Percentiles rank a stretch among this genome's conserved stretches.
Conservation (phyloP, 768 basidiomycete species). For the Leccinum longicurvipes region DNA sequence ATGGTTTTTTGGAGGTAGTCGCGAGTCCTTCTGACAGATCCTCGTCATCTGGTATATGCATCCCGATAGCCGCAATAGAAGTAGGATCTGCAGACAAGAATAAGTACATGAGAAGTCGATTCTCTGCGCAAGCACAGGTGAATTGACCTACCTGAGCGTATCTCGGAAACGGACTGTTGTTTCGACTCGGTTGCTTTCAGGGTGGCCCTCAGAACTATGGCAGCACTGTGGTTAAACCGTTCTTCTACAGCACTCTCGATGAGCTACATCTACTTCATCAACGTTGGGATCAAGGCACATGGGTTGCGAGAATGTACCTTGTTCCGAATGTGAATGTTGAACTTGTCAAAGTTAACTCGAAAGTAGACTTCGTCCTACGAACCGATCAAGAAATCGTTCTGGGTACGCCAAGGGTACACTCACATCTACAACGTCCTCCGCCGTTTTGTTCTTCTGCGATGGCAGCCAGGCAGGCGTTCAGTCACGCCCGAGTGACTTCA, state of each 20-base stretch:
- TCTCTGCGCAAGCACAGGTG: neutral
- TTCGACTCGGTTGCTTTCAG: constrained; percentile 66
- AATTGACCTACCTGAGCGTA: constrained; percentile 53
- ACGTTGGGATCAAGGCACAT: neutral
- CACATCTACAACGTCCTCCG: constrained; percentile 65
- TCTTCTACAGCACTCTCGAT: constrained; percentile 73
- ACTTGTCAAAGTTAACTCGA: constrained; percentile 85
- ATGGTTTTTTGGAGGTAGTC: constrained; percentile 49
- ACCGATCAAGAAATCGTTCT: neutral
- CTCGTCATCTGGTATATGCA: constrained; percentile 61
- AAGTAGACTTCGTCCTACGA: constrained; percentile 69
- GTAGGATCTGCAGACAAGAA: constrained; percentile 73
- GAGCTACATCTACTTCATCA: constrained; percentile 46
- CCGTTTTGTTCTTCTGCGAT: constrained; percentile 42
- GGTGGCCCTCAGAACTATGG: constrained; percentile 64
- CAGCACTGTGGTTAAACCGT: constrained; percentile 76
- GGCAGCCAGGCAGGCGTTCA: constrained; percentile 23
- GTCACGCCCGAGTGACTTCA: neutral
- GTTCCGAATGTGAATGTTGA: constrained; percentile 85
- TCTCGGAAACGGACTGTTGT: constrained; percentile 58
- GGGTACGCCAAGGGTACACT: constrained; percentile 23
- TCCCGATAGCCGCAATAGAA: constrained; percentile 60
- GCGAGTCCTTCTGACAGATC: constrained; percentile 63
- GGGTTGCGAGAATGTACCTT: constrained; percentile 45
- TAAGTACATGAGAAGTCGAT: neutral